These are phyloP conservation scores for Mycena floridula DNA, from an alignment of 768 basidiomycete species.

Conservation along the genomic window DNA sequence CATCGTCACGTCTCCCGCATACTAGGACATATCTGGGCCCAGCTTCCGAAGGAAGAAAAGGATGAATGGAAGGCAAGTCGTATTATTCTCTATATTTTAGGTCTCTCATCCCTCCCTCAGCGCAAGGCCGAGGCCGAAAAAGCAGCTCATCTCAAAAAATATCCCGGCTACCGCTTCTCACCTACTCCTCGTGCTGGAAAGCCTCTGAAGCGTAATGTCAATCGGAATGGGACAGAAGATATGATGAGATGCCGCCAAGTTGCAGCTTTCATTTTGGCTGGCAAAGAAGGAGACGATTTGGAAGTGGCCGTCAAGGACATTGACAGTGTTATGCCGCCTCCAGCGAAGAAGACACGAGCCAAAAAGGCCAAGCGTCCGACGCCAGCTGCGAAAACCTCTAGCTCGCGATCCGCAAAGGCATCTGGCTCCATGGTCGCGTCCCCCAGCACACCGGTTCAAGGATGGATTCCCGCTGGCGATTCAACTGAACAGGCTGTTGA, in stretches of 20 bases:
- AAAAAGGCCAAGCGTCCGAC: too few relatives aligned
- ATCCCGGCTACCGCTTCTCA: slow-evolving; percentile 52
- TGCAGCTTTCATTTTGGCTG: slow-evolving; percentile 43
- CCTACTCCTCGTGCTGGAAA: slow-evolving; percentile 38
- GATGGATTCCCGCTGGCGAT: too few relatives aligned
- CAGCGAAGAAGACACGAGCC: too few relatives aligned
- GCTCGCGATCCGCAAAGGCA: too few relatives aligned
- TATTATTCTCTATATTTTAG: too few relatives aligned
- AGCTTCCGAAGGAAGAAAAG: slow-evolving; percentile 44
- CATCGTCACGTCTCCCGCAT: slow-evolving; percentile 55
- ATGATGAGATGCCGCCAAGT: slow-evolving; percentile 42
- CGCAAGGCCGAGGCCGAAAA: slow-evolving; percentile 51
- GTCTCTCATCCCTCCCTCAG: too few relatives aligned
- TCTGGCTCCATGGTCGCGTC: too few relatives aligned
- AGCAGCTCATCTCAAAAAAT: slow-evolving; percentile 35
- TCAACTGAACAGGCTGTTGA: too few relatives aligned
- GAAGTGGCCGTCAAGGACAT: slow-evolving; percentile 36
- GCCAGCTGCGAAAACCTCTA: too few relatives aligned
- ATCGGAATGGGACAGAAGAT: slow-evolving; percentile 43
- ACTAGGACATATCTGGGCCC: slow-evolving; percentile 50
- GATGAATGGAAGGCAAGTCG: slow-evolving; percentile 40
- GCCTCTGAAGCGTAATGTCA: slow-evolving; percentile 43
- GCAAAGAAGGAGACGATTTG: slow-evolving; percentile 44
- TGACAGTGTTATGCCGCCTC: slow-evolving; percentile 5
- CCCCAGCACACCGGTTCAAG: too few relatives aligned